Conservation (phyloP, 345 rosid species). For the Acer campestre region DNA sequence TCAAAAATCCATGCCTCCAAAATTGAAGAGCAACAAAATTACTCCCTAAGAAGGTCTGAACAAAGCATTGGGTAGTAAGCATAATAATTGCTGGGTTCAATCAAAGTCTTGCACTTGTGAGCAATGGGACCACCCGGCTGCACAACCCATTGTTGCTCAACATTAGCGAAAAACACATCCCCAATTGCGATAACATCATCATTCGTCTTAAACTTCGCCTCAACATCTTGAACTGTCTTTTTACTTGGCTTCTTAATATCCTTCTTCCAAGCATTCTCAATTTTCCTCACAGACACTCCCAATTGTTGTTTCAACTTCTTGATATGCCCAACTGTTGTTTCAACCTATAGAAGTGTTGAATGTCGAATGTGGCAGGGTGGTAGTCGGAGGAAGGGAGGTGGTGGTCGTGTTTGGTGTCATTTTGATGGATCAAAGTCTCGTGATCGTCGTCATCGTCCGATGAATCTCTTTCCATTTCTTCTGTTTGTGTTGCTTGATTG, state of each 20-base stretch:
- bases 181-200: conserved; percentile 88
- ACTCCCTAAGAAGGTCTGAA: conserved; percentile 89
- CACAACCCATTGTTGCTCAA: conserved; percentile 74
- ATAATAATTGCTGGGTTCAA: conserved; percentile 81
- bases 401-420: conserved; percentile 46
- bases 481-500: no score
- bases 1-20: conserved; percentile 91
- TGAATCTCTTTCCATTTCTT: conserved; percentile 58
- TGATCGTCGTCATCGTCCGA: conserved; percentile 80
- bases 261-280: conserved; percentile 80
- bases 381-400: conserved; percentile 18
- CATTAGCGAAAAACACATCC: conserved; percentile 76
- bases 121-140: conserved; percentile 94
- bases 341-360: conserved; percentile 58
- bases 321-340: conserved; percentile 70
- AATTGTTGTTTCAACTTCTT: conserved; percentile 66
- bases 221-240: conserved; percentile 63
- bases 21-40: conserved; percentile 86
- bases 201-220: conserved; percentile 57
- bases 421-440: conserved; percentile 55
- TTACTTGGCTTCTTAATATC: conserved; percentile 64
- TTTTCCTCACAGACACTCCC: conserved; percentile 75
- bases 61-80: conserved; percentile 86
- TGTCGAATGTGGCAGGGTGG: conserved; percentile 41
- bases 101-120: conserved; percentile 84